Evolutionary conservation across 2,329 filamentous ascomycete species (phyloP), one percentile per base, ranked within the genome.

Genomic region (Venturia asperata): DNA sequence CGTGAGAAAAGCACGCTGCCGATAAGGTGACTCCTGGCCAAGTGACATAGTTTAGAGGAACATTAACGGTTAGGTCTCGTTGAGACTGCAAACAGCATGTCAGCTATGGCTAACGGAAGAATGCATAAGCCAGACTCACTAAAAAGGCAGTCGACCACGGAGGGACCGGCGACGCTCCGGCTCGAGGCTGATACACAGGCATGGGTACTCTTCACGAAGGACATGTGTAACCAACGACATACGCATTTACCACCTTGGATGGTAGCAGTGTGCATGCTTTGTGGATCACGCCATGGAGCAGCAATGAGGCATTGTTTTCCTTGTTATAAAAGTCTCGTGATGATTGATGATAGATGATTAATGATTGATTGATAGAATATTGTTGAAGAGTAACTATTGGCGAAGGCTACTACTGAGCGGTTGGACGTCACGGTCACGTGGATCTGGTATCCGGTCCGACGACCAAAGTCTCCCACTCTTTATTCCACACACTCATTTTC

Each of bases 11-110:
- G 71, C 86, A 89, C 11, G 83, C 85, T 37, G 82, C 78, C 1
- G 77, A 79, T 45, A 88, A 70, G 11, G 82, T 82, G 1, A 87
- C 78, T 0, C 81, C 83, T 11, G 85, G 82, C 19, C 77, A 74
- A 3, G 83, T 85, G 47, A 86, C 80, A 71, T 79, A 87, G 70
- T 88, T 87, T 70, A 89, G 81, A 2, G 86, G 86, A 7, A 88
- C 77, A 65, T 79, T 77, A 13, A 83, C 74, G 27, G 81, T 79
- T 49, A 87, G 76, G 77, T 89, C 86, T 73, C 86, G 77, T 72
- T 87, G 83, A 56, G 84, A 84, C 85, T 86, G 69, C 49, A 41
- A 52, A 63, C 52, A n/a, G 13, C 13, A 49, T 55, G 41, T 61
- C 21, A 61, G 60, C 24, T 5, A 34, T 37, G 27, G 52, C 52